Base-by-base conservation (phyloP, 129 eudicot species). In the Scalesia atractyloides region DNA sequence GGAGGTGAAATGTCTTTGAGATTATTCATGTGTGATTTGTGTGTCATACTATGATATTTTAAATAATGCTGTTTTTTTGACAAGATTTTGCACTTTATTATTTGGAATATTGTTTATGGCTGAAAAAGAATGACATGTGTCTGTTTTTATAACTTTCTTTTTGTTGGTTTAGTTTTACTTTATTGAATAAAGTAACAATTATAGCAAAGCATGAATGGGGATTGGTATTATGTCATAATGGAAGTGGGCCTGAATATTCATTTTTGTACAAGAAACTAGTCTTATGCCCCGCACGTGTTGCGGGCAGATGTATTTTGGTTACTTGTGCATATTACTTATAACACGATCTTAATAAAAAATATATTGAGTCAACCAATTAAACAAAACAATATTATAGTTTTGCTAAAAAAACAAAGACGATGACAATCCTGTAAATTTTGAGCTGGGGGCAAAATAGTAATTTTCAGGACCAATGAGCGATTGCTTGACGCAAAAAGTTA, bases 1-100 rank as follows among this genome's bases (percentile, higher is more conserved):
- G 80, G 98, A 87, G 74, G 92, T 89, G 54, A 76, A 82, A 72
- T 68, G 79, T 54, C 92, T 89, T 9, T 44, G 64, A 33, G 33
- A 34, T 39, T 51, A 34, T 39, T 51, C 33, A 19, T 62, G 18
- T 49, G 39, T 49, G 50, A 59, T 34, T 43, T 59, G 50, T 72
- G 33, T 58, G 61, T 72, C 1, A 15, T 68, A 67, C 59, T 57
- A 59, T 69, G 49, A 24, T 47, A 68, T 58, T 24, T 9, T 26
- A 57, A 19, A 49, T 63, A 76, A 68, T 76, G 49, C 9, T 57
- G 69, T 41, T 13, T 76, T 76, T 54, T 66, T 54, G 37, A 56
- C 66, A 30, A 73, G 20, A 59, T 73, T n/a, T 57, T 8, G 13
- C 17, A 0, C 14, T 37, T 9, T n/a, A 17, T 16, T 43, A 51